phyloP scores from a whole-genome alignment of 192 early-diverging fungal species.

The Backusella sp. region DNA sequence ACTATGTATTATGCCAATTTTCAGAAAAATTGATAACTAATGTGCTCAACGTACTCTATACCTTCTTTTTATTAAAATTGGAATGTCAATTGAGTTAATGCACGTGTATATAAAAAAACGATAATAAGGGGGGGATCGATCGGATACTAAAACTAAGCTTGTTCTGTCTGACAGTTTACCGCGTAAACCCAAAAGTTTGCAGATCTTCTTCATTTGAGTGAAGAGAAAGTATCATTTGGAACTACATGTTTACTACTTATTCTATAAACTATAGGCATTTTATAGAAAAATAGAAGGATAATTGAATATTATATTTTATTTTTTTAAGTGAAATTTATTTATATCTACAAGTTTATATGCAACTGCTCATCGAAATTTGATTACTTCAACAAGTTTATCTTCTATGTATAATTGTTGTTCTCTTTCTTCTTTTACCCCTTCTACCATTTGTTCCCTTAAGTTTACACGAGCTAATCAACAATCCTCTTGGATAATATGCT shows the following conservation, averaged over 20 bases:
- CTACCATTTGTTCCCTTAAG: neutral
- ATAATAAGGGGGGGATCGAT: neutral
- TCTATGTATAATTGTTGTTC: neutral
- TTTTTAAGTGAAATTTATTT: neutral
- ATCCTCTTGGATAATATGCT: neutral
- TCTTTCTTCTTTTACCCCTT: neutral
- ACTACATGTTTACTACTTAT: neutral
- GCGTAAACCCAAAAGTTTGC: neutral
- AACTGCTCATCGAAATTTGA: neutral
- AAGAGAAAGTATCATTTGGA: neutral
- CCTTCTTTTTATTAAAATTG: neutral
- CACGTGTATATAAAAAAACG: neutral
- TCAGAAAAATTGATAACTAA: neutral
- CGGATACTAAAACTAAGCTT: neutral
- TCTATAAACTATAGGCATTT: neutral
- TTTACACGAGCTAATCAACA: neutral
- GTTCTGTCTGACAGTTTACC: constrained; percentile 1
- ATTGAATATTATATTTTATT: neutral
- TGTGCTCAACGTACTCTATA: neutral
- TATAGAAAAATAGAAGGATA: neutral
- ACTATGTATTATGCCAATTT: neutral
- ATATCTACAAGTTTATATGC: neutral
- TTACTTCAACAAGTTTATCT: neutral
- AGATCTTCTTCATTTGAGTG: neutral
- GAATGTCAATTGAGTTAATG: neutral